These are phyloP conservation scores for Rhizophagus prolifer DNA, from an alignment of 192 early-diverging fungal species.

Conservation along the genomic window DNA sequence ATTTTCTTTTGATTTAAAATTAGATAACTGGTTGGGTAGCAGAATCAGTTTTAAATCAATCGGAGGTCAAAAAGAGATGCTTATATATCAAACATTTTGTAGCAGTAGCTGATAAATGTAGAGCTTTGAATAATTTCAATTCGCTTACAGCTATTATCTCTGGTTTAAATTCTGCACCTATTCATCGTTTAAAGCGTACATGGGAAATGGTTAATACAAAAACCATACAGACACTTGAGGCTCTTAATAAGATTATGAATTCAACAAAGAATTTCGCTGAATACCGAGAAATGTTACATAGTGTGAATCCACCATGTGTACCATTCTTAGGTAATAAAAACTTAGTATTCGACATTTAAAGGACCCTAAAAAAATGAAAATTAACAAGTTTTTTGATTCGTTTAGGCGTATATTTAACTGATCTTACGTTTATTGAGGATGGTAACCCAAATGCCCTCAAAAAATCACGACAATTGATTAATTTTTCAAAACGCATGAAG, in stretches of 20 bases:
- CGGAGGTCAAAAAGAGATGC: conserved; percentile 78
- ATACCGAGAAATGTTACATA: conserved; percentile 84
- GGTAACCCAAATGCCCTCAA: conserved; percentile 80
- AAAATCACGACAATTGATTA: conserved; percentile 71
- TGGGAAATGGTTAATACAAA: conserved; percentile 76
- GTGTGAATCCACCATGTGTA: conserved; percentile 79
- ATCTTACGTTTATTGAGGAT: conserved; percentile 93
- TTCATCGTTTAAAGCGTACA: conserved; percentile 87
- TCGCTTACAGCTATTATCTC: conserved; percentile 89
- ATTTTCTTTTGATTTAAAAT: background rate
- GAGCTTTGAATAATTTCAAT: conserved; percentile 88
- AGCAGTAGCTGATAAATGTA: conserved; percentile 68
- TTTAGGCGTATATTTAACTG: conserved; percentile 79
- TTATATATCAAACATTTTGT: conserved; percentile 83
- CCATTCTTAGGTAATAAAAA: conserved; percentile 63
- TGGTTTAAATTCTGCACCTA: conserved; percentile 83
- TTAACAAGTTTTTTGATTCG: background rate
- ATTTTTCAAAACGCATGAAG: conserved; percentile 89
- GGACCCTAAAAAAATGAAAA: too few relatives aligned
- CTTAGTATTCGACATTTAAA: too few relatives aligned
- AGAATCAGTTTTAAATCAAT: conserved; percentile 76
- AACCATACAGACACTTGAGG: conserved; percentile 56
- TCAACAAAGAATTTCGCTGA: conserved; percentile 79
- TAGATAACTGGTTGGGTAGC: conserved; percentile 80
- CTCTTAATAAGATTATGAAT: conserved; percentile 75